Evolutionary conservation across 768 basidiomycete species (phyloP).

Genomic region (Stropharia rugosoannulata): DNA sequence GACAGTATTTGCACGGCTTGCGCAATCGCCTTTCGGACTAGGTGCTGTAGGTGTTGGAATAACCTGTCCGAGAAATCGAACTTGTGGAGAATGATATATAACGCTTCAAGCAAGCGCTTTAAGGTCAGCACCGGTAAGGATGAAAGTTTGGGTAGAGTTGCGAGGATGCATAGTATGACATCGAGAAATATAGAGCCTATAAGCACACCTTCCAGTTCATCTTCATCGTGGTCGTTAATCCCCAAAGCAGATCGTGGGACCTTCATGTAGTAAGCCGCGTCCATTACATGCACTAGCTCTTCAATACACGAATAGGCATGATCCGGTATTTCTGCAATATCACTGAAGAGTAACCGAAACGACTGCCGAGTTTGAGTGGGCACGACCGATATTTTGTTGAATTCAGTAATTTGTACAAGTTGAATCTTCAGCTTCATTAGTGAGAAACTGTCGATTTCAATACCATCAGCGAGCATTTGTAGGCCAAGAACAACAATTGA

Average conservation of each 20-base stretch:
- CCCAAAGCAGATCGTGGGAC: slow-evolving; percentile 44
- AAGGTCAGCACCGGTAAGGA: slow-evolving; percentile 53
- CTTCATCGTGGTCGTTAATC: slow-evolving; percentile 39
- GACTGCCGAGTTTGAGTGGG: slow-evolving; percentile 46
- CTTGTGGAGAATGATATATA: slow-evolving; percentile 70
- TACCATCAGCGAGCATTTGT: slow-evolving; percentile 66
- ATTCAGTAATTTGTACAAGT: slow-evolving; percentile 52
- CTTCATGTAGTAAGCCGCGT: slow-evolving; percentile 51
- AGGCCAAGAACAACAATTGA: slow-evolving; percentile 58
- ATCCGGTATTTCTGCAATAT: slow-evolving; percentile 39
- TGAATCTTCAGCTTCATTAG: slow-evolving; percentile 63
- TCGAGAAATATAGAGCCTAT: slow-evolving; percentile 69
- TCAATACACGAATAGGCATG: slow-evolving; percentile 54
- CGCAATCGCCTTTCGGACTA: slow-evolving; percentile 51
- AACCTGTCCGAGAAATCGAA: slow-evolving; percentile 62
- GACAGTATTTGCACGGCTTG: slow-evolving; percentile 50
- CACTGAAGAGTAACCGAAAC: slow-evolving; percentile 55
- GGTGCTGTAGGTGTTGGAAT: slow-evolving; percentile 52
- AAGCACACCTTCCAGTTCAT: slow-evolving; percentile 41
- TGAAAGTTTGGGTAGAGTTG: slow-evolving; percentile 41
- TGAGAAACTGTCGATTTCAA: slow-evolving; percentile 47
- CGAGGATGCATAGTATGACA: slow-evolving; percentile 50
- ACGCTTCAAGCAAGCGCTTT: slow-evolving; percentile 61
- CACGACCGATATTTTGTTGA: slow-evolving; percentile 44
- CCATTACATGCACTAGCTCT: slow-evolving; percentile 57